A percentile compares a stretch with the other conserved stretches of the same genome.
phyloP scores from a whole-genome alignment of 495 filamentous ascomycete species.

The Penicillium longicatenatum region DNA sequence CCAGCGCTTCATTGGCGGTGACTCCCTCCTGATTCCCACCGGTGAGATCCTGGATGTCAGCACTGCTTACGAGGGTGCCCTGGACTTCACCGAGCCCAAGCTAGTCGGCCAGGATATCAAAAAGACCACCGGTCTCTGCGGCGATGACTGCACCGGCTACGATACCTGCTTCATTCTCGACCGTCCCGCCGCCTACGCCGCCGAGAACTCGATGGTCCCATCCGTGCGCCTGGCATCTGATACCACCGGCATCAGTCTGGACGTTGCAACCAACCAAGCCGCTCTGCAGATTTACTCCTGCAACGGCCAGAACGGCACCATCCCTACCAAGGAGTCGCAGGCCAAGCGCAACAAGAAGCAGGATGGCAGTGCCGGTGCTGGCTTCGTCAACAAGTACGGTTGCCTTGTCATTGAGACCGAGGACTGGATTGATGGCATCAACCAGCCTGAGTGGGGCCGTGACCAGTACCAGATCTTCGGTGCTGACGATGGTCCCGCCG shows the following conservation, averaged over 20 bases:
- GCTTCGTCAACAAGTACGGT: conserved; percentile 60
- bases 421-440: conserved; percentile 79
- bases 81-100: conserved; percentile 80
- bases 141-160: conserved; percentile 74
- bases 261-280: conserved; percentile 73
- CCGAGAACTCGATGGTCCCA: conserved; percentile 59
- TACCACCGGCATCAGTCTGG: conserved; percentile 68
- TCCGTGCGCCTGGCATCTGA: conserved; percentile 60
- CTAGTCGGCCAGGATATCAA: conserved; percentile 69
- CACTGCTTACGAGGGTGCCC: conserved; percentile 58
- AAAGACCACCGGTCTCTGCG: conserved; percentile 64
- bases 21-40: conserved; percentile 76
- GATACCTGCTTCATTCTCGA: conserved; percentile 75
- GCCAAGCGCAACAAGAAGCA: conserved; percentile 47
- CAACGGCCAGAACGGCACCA: conserved; percentile 68
- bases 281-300: conserved; percentile 80
- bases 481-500: conserved; percentile 62
- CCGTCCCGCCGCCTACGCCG: conserved; percentile 63
- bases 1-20: conserved; percentile 67
- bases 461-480: conserved; percentile 58
- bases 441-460: conserved; percentile 76
- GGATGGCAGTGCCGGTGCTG: conserved; percentile 39
- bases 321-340: conserved; percentile 54
- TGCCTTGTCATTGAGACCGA: conserved; percentile 68
- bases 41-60: conserved; percentile 68